phyloP scores from a whole-genome alignment of 345 rosid genomes.

The Dimocarpus longan region DNA sequence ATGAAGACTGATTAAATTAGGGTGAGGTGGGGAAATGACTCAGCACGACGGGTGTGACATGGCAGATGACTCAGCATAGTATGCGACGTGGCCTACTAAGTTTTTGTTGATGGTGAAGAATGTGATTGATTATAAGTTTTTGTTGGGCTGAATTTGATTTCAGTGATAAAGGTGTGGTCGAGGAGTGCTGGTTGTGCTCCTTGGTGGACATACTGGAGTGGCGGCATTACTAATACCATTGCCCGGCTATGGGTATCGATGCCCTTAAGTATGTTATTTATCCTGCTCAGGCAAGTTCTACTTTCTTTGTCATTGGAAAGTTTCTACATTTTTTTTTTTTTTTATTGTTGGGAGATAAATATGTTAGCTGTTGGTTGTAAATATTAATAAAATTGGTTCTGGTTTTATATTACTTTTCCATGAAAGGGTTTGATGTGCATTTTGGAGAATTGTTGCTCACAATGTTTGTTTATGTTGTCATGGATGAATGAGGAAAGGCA shows the following conservation, averaged over 20 bases:
- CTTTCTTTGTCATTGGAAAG: slow-evolving; percentile 10
- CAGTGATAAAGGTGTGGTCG: slow-evolving; percentile 97
- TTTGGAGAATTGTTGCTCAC: no score
- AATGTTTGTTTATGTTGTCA: no score
- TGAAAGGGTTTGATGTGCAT: neutral
- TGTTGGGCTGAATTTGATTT: neutral
- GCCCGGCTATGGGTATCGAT: slow-evolving; percentile 99
- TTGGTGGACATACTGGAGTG: slow-evolving; percentile 96
- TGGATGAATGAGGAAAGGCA: no score
- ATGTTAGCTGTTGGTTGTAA: neutral
- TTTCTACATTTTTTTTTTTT: neutral
- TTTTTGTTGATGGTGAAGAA: no score
- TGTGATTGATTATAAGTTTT: no score
- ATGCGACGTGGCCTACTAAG: no score
- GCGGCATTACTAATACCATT: slow-evolving; percentile 93
- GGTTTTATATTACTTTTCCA: neutral
- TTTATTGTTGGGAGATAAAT: neutral
- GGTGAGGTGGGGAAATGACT: no score
- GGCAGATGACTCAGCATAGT: no score
- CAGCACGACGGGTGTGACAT: no score
- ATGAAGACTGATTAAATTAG: no score
- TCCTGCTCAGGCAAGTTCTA: slow-evolving; percentile 75
- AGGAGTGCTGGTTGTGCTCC: slow-evolving; percentile 72
- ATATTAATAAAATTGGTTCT: neutral
- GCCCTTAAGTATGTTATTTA: slow-evolving; percentile 95